phyloP scores from a whole-genome alignment of 1,139 yeast species.

The Hyphopichia burtonii region DNA sequence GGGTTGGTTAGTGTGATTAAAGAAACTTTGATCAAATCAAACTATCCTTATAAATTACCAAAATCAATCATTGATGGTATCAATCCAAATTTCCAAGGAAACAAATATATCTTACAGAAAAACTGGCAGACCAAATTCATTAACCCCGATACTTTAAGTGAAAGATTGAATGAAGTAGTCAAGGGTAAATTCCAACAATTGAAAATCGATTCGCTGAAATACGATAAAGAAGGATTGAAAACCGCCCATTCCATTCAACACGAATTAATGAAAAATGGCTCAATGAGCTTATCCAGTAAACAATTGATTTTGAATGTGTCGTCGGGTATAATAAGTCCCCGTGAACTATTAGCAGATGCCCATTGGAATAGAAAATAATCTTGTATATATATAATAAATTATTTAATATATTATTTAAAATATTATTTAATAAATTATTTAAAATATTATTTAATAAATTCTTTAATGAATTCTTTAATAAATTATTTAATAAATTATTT shows the following conservation, averaged over 20 bases:
- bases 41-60: constrained; percentile 46
- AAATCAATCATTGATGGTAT: constrained; percentile 28
- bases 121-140: constrained; percentile 24
- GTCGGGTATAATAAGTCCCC: constrained; percentile 23
- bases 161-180: constrained; percentile 30
- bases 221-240: constrained; percentile 9
- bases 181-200: constrained; percentile 30
- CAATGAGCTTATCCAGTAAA: constrained; percentile 26
- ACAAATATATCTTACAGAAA: constrained; percentile 35
- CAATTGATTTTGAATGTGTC: constrained; percentile 29
- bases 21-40: constrained; percentile 36
- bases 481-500: too few species aligned
- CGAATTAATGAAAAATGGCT: constrained; percentile 33
- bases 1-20: constrained; percentile 45
- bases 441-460: too few species aligned
- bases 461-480: too few species aligned
- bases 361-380: constrained; percentile 23
- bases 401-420: too few species aligned
- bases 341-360: constrained; percentile 29
- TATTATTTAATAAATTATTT: too few species aligned
- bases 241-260: constrained; percentile 18
- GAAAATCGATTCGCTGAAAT: constrained; percentile 7
- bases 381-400: background rate
- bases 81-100: constrained; percentile 17
- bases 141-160: background rate